These are phyloP conservation scores for Lepidium aucheri DNA, from an alignment of 345 rosid genomes.

Conservation along the genomic window DNA sequence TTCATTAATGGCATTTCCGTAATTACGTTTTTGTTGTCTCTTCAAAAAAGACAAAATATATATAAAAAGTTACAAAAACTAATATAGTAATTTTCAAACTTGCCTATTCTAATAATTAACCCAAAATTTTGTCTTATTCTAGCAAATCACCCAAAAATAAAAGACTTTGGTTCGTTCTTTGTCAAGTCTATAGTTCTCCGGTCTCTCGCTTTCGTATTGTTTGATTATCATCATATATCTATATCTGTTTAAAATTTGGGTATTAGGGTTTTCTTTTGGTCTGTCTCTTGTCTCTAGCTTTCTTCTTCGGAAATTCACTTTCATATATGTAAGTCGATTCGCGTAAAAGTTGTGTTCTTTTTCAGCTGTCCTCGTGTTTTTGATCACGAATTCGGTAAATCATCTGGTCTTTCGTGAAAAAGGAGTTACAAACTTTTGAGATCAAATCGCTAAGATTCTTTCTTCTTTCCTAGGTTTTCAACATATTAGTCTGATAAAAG, in stretches of 20 bases:
- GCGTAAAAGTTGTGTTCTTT: not conserved
- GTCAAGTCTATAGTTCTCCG: constrained; percentile 12
- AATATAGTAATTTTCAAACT: too few species aligned
- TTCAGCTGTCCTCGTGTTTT: not conserved
- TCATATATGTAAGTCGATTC: not conserved
- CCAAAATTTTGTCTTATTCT: too few species aligned
- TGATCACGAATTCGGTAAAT: constrained; percentile 13
- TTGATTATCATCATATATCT: constrained; percentile 8
- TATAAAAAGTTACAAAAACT: too few species aligned
- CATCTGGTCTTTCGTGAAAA: not conserved
- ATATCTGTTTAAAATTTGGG: not conserved
- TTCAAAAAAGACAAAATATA: too few species aligned
- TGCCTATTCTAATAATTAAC: too few species aligned
- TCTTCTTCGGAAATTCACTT: not conserved
- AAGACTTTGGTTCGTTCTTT: not conserved
- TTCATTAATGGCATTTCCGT: too few species aligned
- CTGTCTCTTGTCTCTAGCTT: not conserved
- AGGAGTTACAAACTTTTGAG: not conserved
- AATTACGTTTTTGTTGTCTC: too few species aligned
- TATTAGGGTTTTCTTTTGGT: not conserved
- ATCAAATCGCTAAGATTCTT: constrained; percentile 3
- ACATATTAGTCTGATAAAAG: not conserved
- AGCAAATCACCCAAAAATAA: too few species aligned
- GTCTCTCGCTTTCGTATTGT: not conserved
- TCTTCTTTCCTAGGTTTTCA: not conserved